phyloP scores from a whole-genome alignment of 805 yeast species.

The Pichia thaimueangensis region DNA sequence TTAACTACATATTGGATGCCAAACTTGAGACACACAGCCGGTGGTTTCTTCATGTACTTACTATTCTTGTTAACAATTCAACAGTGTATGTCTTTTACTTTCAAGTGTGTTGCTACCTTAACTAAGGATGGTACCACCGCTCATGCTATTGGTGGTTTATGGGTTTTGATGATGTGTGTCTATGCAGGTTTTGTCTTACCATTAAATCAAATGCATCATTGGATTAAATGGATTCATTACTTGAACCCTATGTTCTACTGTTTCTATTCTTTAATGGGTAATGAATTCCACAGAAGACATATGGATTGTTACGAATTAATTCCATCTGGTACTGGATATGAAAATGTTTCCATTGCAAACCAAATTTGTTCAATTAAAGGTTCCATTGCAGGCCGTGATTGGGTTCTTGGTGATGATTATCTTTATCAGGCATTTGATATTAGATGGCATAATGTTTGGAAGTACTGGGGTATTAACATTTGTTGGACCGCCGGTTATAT shows the following conservation, averaged over 20 bases:
- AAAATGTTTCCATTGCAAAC: constrained; percentile 31
- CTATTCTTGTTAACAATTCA: constrained; percentile 36
- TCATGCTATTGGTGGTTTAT: constrained; percentile 52
- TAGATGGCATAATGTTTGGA: constrained; percentile 60
- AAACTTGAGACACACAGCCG: constrained; percentile 44
- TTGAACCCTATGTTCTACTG: constrained; percentile 42
- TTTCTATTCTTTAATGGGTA: constrained; percentile 49
- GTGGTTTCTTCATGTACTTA: constrained; percentile 49
- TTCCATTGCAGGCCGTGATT: constrained; percentile 31
- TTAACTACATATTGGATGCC: constrained; percentile 47
- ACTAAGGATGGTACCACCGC: constrained; percentile 51
- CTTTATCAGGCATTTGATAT: constrained; percentile 42
- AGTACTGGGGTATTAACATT: constrained; percentile 57
- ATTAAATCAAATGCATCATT: constrained; percentile 49
- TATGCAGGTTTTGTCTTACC: constrained; percentile 67
- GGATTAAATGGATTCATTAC: constrained; percentile 54
- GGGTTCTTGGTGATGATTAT: constrained; percentile 49
- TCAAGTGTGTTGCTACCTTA: constrained; percentile 46
- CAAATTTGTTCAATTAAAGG: constrained; percentile 50
- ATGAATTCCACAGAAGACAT: constrained; percentile 49
- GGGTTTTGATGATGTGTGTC: constrained; percentile 43
- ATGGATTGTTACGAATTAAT: constrained; percentile 44
- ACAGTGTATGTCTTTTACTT: constrained; percentile 45
- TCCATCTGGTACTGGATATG: constrained; percentile 48
- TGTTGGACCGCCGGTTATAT: constrained; percentile 38